phyloP scores from a whole-genome alignment of 306 rosid species.

The Cyclanthera cordifolia region DNA sequence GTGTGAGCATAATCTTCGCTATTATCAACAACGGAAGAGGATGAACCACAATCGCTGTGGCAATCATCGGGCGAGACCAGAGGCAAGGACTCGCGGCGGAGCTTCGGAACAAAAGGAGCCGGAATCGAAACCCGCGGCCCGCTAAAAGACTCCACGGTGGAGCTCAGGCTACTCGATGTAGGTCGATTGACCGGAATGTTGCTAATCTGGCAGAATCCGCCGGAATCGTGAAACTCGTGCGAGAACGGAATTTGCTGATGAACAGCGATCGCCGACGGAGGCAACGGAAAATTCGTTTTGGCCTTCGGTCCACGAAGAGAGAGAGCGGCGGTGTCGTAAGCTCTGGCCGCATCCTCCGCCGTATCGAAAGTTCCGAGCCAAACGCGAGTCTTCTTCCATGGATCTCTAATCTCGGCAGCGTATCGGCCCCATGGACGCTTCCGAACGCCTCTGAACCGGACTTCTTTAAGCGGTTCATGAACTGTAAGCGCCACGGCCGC shows the following conservation, averaged over 20 bases:
- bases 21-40: conserved; percentile 69
- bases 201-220: conserved; percentile 32
- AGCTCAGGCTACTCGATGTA: conserved; percentile 73
- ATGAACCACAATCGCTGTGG: conserved; percentile 85
- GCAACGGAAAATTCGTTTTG: conserved; percentile 54
- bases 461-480: conserved; percentile 25
- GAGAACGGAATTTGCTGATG: conserved; percentile 23
- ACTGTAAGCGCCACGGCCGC: not conserved
- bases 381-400: conserved; percentile 69
- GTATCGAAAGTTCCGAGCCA: conserved; percentile 90
- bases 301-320: conserved; percentile 72
- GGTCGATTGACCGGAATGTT: conserved; percentile 41
- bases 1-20: conserved; percentile 46
- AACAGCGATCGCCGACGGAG: conserved; percentile 7
- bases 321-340: conserved; percentile 70
- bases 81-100: conserved; percentile 22
- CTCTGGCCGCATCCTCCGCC: conserved; percentile 72
- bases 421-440: conserved; percentile 92
- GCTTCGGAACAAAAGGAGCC: conserved; percentile 8
- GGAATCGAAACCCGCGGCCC: conserved; percentile 45
- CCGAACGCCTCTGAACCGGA: conserved; percentile 65
- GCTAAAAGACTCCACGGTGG: conserved; percentile 83
- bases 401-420: conserved; percentile 94
- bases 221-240: conserved; percentile 18
- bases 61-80: conserved; percentile 41